Percentiles rank a stretch among this genome's conserved stretches.
Conservation (phyloP, 1,139 yeast species). For the Scheffersomyces cryptocercus region DNA sequence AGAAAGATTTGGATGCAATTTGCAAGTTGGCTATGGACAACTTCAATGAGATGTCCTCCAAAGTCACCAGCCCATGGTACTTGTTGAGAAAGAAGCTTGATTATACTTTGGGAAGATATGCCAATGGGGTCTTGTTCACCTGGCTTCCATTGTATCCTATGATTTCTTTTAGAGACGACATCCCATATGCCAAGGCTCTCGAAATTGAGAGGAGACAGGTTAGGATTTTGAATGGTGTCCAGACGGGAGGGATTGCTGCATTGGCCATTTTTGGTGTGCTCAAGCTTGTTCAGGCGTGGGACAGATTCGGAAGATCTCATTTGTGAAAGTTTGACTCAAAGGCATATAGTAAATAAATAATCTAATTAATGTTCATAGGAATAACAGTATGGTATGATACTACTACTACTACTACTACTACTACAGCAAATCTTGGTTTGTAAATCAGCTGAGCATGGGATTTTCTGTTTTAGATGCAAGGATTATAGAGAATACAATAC, state of each 20-base stretch:
- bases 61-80: slow-evolving; percentile 68
- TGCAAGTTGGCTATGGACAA: slow-evolving; percentile 77
- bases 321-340: not conserved
- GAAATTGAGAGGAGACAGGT: slow-evolving; percentile 53
- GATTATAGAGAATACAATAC: too few species aligned
- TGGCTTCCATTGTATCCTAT: slow-evolving; percentile 92
- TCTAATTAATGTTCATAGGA: too few species aligned
- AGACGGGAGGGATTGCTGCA: slow-evolving; percentile 20
- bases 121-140: slow-evolving; percentile 42
- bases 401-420: too few species aligned
- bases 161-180: slow-evolving; percentile 88
- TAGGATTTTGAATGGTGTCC: slow-evolving; percentile 36
- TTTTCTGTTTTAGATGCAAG: too few species aligned
- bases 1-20: slow-evolving; percentile 71
- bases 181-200: slow-evolving; percentile 73
- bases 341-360: too few species aligned
- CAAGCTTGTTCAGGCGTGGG: slow-evolving; percentile 19
- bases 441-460: too few species aligned
- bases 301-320: slow-evolving; percentile 9
- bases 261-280: slow-evolving; percentile 17
- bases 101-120: slow-evolving; percentile 55
- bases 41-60: slow-evolving; percentile 84
- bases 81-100: slow-evolving; percentile 70
- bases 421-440: too few species aligned
- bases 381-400: too few species aligned